Percentiles rank a stretch among this genome's conserved stretches.
Evolutionary conservation across 2,329 filamentous ascomycete genomes (phyloP).

Genomic region (Endocalyx cinctus): DNA sequence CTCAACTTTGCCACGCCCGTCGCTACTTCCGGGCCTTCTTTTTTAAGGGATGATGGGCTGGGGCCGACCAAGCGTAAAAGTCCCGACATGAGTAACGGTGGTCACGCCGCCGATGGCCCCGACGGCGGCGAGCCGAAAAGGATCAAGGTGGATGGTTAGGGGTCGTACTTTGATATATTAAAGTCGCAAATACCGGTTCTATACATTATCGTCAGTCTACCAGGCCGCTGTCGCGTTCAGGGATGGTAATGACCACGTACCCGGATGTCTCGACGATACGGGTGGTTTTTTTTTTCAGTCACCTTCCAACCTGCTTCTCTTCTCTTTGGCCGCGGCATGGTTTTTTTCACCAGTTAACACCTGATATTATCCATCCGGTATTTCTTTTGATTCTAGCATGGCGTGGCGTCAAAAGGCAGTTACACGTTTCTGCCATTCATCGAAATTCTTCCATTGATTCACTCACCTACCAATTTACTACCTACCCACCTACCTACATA

Average conservation of each 20-base stretch:
- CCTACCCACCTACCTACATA: too few relatives aligned
- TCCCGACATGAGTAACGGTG: constrained; percentile 42
- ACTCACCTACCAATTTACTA: too few relatives aligned
- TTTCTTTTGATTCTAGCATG: constrained; percentile 18
- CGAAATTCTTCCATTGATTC: too few relatives aligned
- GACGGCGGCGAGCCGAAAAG: constrained; percentile 49
- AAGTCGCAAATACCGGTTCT: neutral
- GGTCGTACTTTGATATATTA: neutral
- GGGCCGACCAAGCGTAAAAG: constrained; percentile 51
- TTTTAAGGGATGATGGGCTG: constrained; percentile 51
- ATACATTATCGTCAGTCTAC: constrained; percentile 1
- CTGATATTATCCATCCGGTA: constrained; percentile 21
- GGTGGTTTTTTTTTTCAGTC: too few relatives aligned
- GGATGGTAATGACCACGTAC: too few relatives aligned
- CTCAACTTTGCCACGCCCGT: constrained; percentile 87
- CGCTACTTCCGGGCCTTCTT: constrained; percentile 57
- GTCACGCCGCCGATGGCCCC: constrained; percentile 34
- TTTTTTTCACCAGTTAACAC: constrained; percentile 11
- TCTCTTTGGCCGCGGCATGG: constrained; percentile 13
- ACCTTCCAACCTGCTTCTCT: constrained; percentile 1
- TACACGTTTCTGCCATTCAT: too few relatives aligned
- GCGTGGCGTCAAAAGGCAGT: constrained; percentile 23
- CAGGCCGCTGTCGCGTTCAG: too few relatives aligned
- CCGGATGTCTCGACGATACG: too few relatives aligned
- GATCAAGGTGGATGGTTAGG: constrained; percentile 44